phyloP scores from a whole-genome alignment of 257 asterid species.

The Perilla frutescens region DNA sequence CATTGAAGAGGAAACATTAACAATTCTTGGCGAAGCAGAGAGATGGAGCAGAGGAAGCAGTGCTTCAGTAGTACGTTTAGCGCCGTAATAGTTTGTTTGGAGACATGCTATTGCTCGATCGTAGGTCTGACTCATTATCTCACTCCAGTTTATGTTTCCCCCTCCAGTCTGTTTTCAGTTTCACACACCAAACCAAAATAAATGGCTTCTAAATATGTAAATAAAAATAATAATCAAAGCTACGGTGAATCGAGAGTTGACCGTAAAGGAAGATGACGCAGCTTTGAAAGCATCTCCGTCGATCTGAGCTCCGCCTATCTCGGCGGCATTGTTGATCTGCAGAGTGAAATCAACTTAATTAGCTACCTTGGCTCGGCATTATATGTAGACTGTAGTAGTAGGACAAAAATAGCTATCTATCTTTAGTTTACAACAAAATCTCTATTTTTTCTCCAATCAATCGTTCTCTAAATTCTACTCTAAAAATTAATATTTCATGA shows the following conservation, averaged over 20 bases:
- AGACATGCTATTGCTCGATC: conserved; percentile 50
- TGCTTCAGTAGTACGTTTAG: conserved; percentile 59
- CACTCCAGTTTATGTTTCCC: conserved; percentile 38
- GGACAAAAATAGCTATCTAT: too few relatives aligned
- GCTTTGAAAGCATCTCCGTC: conserved; percentile 42
- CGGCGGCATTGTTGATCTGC: conserved; percentile 89
- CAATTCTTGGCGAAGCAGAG: conserved; percentile 66
- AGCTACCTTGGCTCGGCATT: too few relatives aligned
- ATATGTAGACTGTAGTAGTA: too few relatives aligned
- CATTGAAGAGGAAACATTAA: conserved; percentile 52
- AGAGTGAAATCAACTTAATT: too few relatives aligned
- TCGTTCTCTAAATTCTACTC: too few relatives aligned
- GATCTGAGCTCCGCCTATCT: conserved; percentile 43
- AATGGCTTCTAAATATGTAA: too few relatives aligned
- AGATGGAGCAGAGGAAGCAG: conserved; percentile 59
- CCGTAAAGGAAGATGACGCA: not conserved
- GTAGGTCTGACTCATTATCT: conserved; percentile 36
- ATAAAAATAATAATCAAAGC: not conserved
- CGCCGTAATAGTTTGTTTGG: conserved; percentile 59
- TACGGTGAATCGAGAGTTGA: not conserved
- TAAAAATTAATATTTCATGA: too few relatives aligned
- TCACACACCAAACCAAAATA: too few relatives aligned
- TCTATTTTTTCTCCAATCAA: too few relatives aligned
- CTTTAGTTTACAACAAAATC: too few relatives aligned
- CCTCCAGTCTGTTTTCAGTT: conserved; percentile 33